Base-by-base conservation (phyloP, 75 land plant genomes). In the Ceratopteris richardii region DNA sequence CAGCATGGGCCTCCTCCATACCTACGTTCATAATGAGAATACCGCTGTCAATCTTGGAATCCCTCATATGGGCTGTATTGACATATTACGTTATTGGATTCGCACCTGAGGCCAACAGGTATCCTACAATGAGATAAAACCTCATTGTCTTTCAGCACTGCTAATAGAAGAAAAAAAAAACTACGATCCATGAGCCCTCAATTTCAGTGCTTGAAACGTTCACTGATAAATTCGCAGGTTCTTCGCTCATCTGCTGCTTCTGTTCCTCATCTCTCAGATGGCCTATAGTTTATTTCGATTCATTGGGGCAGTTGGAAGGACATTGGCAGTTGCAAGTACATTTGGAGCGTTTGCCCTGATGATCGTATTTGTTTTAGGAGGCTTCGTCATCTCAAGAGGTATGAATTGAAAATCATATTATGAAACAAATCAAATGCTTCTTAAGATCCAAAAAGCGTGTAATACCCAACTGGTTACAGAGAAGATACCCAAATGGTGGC, bases 81-180 rank as follows among this genome's bases (percentile, higher is more conserved):
- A 77, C 80, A 30, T 80, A 80, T 43, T 80, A 76, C 31, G 51
- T 47, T 3, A 68, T 76, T 52, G 83, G 76, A 7, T 80, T 66
- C 29, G 72, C 75, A 12, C 83, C 83, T 4, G 51, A 50, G 50
- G 62, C 75, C 20, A 54, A 14, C 3, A 75, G 82, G 82, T 75
- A 62, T 22, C 3, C 25, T 10, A 40, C 14, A 40, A n/a, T n/a
- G n/a, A n/a, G n/a, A n/a, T n/a, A n/a, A n/a, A n/a, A n/a, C n/a
- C n/a, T n/a, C n/a, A n/a, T n/a, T n/a, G n/a, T n/a, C n/a, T n/a
- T n/a, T n/a, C n/a, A n/a, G n/a, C n/a, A n/a, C n/a, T n/a, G n/a
- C n/a, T n/a, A n/a, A n/a, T n/a, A n/a, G n/a, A n/a, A n/a, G n/a
- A n/a, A n/a, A n/a, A n/a, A n/a, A n/a, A n/a, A n/a, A n/a, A n/a